Base-by-base conservation (phyloP, 805 yeast species). In the Metschnikowia chrysomelidarum region DNA sequence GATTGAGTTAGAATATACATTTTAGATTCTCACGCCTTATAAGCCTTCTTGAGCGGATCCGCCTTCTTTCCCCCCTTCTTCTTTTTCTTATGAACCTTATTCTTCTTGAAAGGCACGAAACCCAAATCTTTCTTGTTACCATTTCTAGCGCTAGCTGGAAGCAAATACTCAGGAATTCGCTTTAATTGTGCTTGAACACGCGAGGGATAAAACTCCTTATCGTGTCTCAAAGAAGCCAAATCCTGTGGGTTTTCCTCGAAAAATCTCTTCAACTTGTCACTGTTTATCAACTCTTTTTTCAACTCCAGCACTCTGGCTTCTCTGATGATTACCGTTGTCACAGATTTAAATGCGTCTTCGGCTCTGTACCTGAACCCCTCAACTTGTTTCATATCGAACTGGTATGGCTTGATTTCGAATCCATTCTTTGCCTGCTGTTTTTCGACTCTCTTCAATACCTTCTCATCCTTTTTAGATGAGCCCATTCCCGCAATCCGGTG, bases 201-300 rank as follows among this genome's bases (percentile, higher is more conserved):
- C 1, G 89, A 69, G 7, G 91, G 80, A 54, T 89, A 95, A 39
- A 87, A 59, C 47, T 85, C 95, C 52, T 82, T 85, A 57, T 93
- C 98, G 55, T 93, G 98, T 56, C 96, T 82, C 56, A 93, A 75
- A 34, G 84, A 78, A 14, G 79, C 78, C 51, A 93, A 73, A 62
- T 93, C 98, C 55, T 87, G 94, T 6, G 98, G 98, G 56, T 93
- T 93, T 56, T 93, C 98, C 60, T 91, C 96, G 57, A 93, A 93
- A 63, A 87, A 95, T 55, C 96, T 76, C 62, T 88, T 87, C 57
- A 93, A 74, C 56, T 87, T 88, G 39, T 87, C 96, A 49, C 94
- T 85, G 27, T 91, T 78, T 44, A 93, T 67, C 57, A 93, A 70
- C 60, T 93, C 98, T 47, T 80, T 76, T 59, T 85, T 85, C 59